Percentiles rank a stretch among this genome's conserved stretches.
These are phyloP conservation scores for Emericellopsis atlantica DNA, from an alignment of 2,329 filamentous ascomycete genomes.

Conservation along the genomic window DNA sequence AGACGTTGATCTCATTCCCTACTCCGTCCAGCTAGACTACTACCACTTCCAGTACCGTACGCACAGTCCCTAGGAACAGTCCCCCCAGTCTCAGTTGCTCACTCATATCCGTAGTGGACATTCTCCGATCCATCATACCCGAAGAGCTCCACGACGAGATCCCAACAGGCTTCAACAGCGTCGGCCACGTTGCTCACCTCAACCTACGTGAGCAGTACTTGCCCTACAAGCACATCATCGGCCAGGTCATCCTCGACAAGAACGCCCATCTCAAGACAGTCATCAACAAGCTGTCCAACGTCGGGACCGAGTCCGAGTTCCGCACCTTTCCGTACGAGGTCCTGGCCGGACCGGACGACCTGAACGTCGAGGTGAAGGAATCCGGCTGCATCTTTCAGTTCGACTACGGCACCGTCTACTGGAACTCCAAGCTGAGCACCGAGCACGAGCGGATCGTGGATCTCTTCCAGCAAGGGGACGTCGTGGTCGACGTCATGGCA, in stretches of 20 bases:
- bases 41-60: constrained; percentile 74
- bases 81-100: not conserved
- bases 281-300: constrained; percentile 89
- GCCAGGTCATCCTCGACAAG: constrained; percentile 79
- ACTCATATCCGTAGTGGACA: constrained; percentile 45
- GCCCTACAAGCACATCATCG: constrained; percentile 78
- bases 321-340: constrained; percentile 91
- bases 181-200: constrained; percentile 82
- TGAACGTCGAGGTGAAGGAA: constrained; percentile 74
- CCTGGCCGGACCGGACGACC: constrained; percentile 66
- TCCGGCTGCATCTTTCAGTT: constrained; percentile 80
- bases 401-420: constrained; percentile 94
- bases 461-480: constrained; percentile 71
- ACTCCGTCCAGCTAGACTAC: constrained; percentile 66
- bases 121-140: constrained; percentile 71
- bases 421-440: constrained; percentile 84
- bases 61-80: constrained; percentile 10
- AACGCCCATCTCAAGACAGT: constrained; percentile 73
- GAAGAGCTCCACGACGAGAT: constrained; percentile 69
- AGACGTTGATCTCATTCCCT: constrained; percentile 62
- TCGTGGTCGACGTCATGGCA: constrained; percentile 93
- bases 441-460: constrained; percentile 75
- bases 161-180: constrained; percentile 74
- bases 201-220: constrained; percentile 77
- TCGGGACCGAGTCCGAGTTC: constrained; percentile 75